Conservation (phyloP, 1,139 yeast genomes). For the Blastobotrys serpentis region DNA sequence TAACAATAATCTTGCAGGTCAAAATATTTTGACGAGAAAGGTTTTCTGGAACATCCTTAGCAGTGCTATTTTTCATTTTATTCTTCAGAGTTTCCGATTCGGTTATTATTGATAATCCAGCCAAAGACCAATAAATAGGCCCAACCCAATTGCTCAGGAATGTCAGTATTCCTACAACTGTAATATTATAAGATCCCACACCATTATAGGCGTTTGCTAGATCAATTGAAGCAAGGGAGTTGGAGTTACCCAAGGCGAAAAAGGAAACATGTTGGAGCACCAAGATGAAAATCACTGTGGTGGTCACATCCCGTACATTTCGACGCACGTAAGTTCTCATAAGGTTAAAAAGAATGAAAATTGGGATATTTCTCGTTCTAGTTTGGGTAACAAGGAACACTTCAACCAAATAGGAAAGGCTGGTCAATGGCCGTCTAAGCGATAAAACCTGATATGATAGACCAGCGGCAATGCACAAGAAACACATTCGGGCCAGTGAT, state of each 20-base stretch:
- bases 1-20: constrained; percentile 36
- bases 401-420: constrained; percentile 48
- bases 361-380: constrained; percentile 64
- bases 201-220: constrained; percentile 93
- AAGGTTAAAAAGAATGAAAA: constrained; percentile 54
- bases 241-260: constrained; percentile 87
- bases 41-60: constrained; percentile 14
- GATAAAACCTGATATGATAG: constrained; percentile 31
- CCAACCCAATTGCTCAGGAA: constrained; percentile 82
- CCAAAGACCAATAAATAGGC: constrained; percentile 79
- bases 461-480: constrained; percentile 32
- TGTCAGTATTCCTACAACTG: constrained; percentile 75
- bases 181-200: constrained; percentile 61
- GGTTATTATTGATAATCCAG: constrained; percentile 48
- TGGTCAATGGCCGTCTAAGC: constrained; percentile 40
- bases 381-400: constrained; percentile 69
- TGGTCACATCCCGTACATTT: constrained; percentile 25
- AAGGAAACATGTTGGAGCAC: constrained; percentile 71
- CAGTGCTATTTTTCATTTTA: constrained; percentile 4
- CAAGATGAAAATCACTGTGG: constrained; percentile 31
- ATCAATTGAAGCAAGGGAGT: constrained; percentile 87
- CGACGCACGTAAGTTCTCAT: constrained; percentile 28
- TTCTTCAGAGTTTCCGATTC: constrained; percentile 34
- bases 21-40: constrained; percentile 23
- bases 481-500: constrained; percentile 34